A percentile compares a stretch with the other conserved stretches of the same genome.
phyloP scores from a whole-genome alignment of 2,329 filamentous ascomycete genomes.

The Scedosporium boydii region DNA sequence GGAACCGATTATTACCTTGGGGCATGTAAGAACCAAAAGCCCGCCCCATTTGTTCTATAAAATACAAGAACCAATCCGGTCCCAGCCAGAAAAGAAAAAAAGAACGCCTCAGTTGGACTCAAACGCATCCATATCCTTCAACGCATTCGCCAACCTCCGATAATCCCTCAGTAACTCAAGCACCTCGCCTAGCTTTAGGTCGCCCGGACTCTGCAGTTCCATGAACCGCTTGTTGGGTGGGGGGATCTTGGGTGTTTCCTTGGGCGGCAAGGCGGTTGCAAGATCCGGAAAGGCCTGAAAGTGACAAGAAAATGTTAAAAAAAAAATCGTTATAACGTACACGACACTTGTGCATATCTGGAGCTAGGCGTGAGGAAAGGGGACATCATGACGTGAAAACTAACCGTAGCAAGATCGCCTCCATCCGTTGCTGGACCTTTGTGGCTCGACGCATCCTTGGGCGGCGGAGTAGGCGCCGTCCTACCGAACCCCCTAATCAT shows the following conservation, averaged over 20 bases:
- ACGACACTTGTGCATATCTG: not conserved
- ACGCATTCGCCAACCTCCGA: constrained; percentile 54
- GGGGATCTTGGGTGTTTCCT: constrained; percentile 43
- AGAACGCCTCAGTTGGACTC: constrained; percentile 16
- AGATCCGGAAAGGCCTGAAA: constrained; percentile 51
- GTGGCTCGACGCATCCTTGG: constrained; percentile 21
- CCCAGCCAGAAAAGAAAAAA: not conserved
- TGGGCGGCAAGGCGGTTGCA: constrained; percentile 43
- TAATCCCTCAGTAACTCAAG: constrained; percentile 65
- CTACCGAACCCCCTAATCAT: constrained; percentile 69
- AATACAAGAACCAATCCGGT: not conserved
- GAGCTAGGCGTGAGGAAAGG: not conserved
- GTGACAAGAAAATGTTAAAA: not conserved
- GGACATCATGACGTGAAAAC: constrained; percentile 14
- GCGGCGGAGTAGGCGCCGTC: constrained; percentile 24
- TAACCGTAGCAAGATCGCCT: constrained; percentile 48
- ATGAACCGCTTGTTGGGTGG: constrained; percentile 66
- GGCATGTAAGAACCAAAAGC: too few relatives aligned
- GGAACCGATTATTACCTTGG: too few relatives aligned
- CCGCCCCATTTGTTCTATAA: not conserved
- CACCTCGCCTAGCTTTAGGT: constrained; percentile 66
- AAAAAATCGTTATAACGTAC: not conserved
- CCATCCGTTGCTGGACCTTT: constrained; percentile 32
- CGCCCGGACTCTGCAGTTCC: constrained; percentile 58
- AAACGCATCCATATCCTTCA: constrained; percentile 55